Conservation (phyloP, 257 asterid genomes). For the Striga asiatica region DNA sequence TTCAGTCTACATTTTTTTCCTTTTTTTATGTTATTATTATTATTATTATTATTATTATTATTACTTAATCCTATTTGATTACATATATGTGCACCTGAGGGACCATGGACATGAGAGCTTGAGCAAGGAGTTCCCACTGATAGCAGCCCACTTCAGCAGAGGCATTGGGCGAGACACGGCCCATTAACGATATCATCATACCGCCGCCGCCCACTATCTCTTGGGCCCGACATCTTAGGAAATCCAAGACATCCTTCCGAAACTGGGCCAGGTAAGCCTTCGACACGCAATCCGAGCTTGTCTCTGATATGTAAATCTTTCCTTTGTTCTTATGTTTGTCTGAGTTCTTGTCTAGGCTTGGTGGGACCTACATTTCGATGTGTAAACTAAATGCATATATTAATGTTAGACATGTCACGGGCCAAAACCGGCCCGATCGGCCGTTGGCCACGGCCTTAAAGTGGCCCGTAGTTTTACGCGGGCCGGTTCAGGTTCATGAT, state of each 20-base stretch:
- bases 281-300: conserved; percentile 30
- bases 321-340: conserved; percentile 38
- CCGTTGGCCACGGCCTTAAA: no score
- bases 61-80: no score
- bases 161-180: conserved; percentile 37
- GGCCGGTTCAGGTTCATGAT: no score
- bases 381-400: no score
- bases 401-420: no score
- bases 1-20: background rate
- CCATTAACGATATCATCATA: conserved; percentile 48
- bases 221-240: conserved; percentile 43
- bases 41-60: no score
- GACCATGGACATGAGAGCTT: conserved; percentile 43
- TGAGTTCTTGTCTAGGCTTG: conserved; percentile 6
- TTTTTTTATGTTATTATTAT: conserved; percentile 1
- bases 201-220: conserved; percentile 53
- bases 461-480: no score
- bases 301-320: conserved; percentile 49
- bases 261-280: conserved; percentile 44
- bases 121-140: conserved; percentile 61
- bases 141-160: conserved; percentile 35
- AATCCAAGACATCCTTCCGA: conserved; percentile 30
- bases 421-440: no score
- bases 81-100: no score
- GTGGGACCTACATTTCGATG: conserved; percentile 35